phyloP scores from a whole-genome alignment of 2,329 filamentous ascomycete genomes.

The Pseudocercospora ulei region DNA sequence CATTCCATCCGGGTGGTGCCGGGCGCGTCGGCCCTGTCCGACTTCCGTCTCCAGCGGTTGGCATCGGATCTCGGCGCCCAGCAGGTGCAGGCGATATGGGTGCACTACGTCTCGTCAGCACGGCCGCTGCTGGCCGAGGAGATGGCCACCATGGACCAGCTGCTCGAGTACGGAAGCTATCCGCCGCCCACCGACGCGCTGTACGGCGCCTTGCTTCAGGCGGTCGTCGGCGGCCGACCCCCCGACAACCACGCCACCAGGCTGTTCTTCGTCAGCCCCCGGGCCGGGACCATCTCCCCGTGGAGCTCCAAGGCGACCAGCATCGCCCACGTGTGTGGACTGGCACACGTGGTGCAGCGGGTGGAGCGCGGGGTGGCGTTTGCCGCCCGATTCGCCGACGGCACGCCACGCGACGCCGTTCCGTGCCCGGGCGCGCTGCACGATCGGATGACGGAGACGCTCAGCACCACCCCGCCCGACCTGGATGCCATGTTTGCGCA shows the following conservation, averaged over 20 bases:
- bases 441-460: slow-evolving; percentile 91
- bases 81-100: slow-evolving; percentile 43
- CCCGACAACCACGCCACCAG: slow-evolving; percentile 44
- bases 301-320: slow-evolving; percentile 96
- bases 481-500: slow-evolving; percentile 71
- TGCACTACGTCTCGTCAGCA: slow-evolving; percentile 44
- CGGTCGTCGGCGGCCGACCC: slow-evolving; percentile 43
- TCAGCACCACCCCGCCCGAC: slow-evolving; percentile 58
- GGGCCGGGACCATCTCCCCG: slow-evolving; percentile 74
- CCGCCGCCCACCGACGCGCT: slow-evolving; percentile 41
- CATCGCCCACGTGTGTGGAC: slow-evolving; percentile 83
- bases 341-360: slow-evolving; percentile 60
- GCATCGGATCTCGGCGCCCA: slow-evolving; percentile 41
- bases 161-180: slow-evolving; percentile 52
- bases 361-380: slow-evolving; percentile 81
- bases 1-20: slow-evolving; percentile 40
- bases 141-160: slow-evolving; percentile 47
- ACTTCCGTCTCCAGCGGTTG: slow-evolving; percentile 42
- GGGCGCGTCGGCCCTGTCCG: slow-evolving; percentile 48
- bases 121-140: slow-evolving; percentile 39
- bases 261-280: slow-evolving; percentile 65
- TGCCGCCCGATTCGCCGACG: slow-evolving; percentile 50
- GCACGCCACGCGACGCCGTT: slow-evolving; percentile 44
- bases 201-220: slow-evolving; percentile 40
- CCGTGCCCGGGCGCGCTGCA: slow-evolving; percentile 62